phyloP scores from a whole-genome alignment of 2,329 filamentous ascomycete species.

The Fusarium continuum region DNA sequence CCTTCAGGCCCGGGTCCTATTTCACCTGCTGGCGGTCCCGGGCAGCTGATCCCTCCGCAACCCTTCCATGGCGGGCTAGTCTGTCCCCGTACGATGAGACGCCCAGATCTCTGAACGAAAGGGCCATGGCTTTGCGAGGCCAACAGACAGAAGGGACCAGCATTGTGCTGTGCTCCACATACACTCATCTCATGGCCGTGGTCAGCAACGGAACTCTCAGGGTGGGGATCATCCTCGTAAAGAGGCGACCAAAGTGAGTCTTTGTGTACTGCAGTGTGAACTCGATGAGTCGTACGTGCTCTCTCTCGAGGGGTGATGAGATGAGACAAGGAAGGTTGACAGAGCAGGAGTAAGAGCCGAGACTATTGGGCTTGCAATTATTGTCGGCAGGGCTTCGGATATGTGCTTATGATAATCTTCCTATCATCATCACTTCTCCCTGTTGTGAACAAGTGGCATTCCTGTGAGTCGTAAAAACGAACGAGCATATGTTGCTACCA shows the following conservation, averaged over 20 bases:
- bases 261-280: constrained; percentile 7
- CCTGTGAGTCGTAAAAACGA: neutral
- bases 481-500: neutral
- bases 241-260: constrained; percentile 14
- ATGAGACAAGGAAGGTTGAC: constrained; percentile 20
- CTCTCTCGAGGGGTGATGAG: constrained; percentile 11
- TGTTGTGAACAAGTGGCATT: neutral
- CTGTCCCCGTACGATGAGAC: constrained; percentile 17
- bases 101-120: constrained; percentile 22
- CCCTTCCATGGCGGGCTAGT: constrained; percentile 24
- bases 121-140: constrained; percentile 10
- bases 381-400: constrained; percentile 4
- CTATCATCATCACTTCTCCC: neutral
- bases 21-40: constrained; percentile 14
- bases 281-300: constrained; percentile 9
- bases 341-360: constrained; percentile 12
- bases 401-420: constrained; percentile 1
- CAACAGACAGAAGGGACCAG: neutral
- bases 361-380: constrained; percentile 12
- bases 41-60: constrained; percentile 29
- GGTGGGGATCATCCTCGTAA: constrained; percentile 33
- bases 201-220: constrained; percentile 33
- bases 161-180: constrained; percentile 21
- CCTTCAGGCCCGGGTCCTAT: constrained; percentile 14
- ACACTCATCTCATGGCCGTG: constrained; percentile 21